Base-by-base conservation (phyloP, 2,329 filamentous ascomycete species). In the Exophiala lecanii-corni region DNA sequence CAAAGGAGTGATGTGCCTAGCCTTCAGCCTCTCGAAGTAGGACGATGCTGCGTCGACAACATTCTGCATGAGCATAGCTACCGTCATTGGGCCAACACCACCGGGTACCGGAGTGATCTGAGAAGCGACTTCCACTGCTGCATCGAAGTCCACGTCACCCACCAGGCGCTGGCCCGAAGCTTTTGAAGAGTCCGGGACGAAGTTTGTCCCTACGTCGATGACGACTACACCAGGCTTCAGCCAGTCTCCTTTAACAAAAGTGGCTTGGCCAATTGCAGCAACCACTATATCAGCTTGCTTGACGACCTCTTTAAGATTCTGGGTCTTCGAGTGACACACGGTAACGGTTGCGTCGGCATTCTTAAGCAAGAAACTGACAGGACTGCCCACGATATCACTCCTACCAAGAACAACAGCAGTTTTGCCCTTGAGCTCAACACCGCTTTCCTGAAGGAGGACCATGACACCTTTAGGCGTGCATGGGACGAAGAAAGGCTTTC, bases 401-500 rank as follows among this genome's bases (percentile, higher is more conserved):
- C 92, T 80, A 36, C 92, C 92, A 37, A 98, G 74, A 12, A 98
- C 91, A 2, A 97, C 91, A 23, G 92, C 92, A 56, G 91, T 84
- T 75, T 97, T 97, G 56, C 92, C 92, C 41, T 77, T 78, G 41
- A 92, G 73, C 42, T 94, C 79, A 30, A 98, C 79, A 5, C 89
- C 89, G 15, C 84, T 81, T 64, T 92, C 86, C 62, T 87, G 69
- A 46, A 98, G 74, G 55, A 98, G 75, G 31, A 86, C 85, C 89
- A 98, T 97, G 60, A 96, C 86, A 60, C 92, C 92, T 71, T 96
- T 91, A 39, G 92, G 92, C 2, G 92, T 98, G 75, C 92, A 98
- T 35, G 92, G 92, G 32, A 86, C 79, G 69, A 98, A 98, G 50
- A 87, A 75, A 35, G 92, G 92, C 54, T 78, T 79, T 33, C 92